These are phyloP conservation scores for Aspergillus hortae DNA, from an alignment of 2,329 filamentous ascomycete genomes.

Conservation along the genomic window DNA sequence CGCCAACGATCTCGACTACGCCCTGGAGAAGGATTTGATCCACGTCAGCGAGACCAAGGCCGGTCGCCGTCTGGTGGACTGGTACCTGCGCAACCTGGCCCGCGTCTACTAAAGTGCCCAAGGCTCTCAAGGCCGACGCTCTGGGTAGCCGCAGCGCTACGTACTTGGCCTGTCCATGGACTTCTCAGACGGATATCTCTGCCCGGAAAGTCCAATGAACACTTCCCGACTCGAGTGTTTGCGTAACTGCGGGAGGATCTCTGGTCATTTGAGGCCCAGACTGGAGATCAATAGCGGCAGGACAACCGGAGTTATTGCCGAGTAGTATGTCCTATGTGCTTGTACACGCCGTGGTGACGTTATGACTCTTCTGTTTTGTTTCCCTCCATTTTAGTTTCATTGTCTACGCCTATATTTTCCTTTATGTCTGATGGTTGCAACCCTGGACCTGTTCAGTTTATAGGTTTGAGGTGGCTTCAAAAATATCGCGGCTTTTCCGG, in stretches of 20 bases:
- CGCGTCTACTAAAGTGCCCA: slow-evolving; percentile 71
- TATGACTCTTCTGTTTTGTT: slow-evolving; percentile 1
- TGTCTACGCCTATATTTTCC: slow-evolving; percentile 13
- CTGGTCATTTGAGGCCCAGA: no score
- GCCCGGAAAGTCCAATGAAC: neutral
- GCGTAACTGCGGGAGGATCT: no score
- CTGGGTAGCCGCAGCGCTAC: slow-evolving; percentile 7
- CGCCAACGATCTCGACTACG: slow-evolving; percentile 94
- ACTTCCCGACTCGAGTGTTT: no score
- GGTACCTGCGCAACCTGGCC: slow-evolving; percentile 96
- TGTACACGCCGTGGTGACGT: neutral
- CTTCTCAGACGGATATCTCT: neutral
- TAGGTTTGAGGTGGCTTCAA: slow-evolving; percentile 17
- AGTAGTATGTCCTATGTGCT: no score
- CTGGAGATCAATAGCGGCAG: no score
- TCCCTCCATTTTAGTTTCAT: slow-evolving; percentile 8
- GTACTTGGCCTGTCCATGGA: neutral
- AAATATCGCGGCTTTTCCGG: slow-evolving; percentile 17
- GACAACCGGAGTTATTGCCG: no score
- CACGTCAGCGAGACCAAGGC: slow-evolving; percentile 99
- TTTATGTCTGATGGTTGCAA: slow-evolving; percentile 10
- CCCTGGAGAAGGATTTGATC: slow-evolving; percentile 93
- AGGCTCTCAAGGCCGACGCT: slow-evolving; percentile 5
- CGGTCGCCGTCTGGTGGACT: slow-evolving; percentile 93
- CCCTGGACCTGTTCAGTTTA: slow-evolving; percentile 9